Evolutionary conservation across 768 basidiomycete species (phyloP).

Genomic region (Lactarius evosmus): DNA sequence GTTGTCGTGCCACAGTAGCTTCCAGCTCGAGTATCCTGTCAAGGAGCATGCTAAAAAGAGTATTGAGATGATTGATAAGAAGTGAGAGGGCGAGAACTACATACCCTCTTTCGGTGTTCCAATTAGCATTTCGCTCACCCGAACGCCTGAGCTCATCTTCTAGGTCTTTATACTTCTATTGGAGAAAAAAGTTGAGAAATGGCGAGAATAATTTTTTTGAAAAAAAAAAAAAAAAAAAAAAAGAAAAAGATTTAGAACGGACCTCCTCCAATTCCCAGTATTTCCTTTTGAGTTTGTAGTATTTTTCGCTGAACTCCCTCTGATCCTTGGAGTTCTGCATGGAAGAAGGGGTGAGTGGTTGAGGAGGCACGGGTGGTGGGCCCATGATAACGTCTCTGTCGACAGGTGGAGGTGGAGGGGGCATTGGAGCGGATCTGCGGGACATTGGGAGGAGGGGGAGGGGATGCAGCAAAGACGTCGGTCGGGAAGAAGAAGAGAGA

Average conservation of each 20-base stretch:
- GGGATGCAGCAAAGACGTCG: slow-evolving; percentile 18
- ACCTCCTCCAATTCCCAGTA: slow-evolving; percentile 73
- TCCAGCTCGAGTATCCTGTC: slow-evolving; percentile 65
- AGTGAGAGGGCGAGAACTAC: slow-evolving; percentile 31
- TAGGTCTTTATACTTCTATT: slow-evolving; percentile 58
- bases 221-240: background rate
- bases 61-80: slow-evolving; percentile 22
- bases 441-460: slow-evolving; percentile 23
- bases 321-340: slow-evolving; percentile 37
- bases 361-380: slow-evolving; percentile 43
- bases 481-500: slow-evolving; percentile 30
- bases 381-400: slow-evolving; percentile 54
- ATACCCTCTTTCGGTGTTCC: slow-evolving; percentile 62
- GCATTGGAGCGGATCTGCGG: slow-evolving; percentile 24
- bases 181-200: slow-evolving; percentile 15
- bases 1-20: slow-evolving; percentile 36
- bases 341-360: slow-evolving; percentile 33
- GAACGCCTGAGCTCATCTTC: slow-evolving; percentile 55
- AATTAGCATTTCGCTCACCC: slow-evolving; percentile 59
- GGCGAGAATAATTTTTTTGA: background rate
- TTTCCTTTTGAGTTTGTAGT: slow-evolving; percentile 59
- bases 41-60: slow-evolving; percentile 44
- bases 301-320: slow-evolving; percentile 58
- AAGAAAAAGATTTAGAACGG: background rate
- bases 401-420: slow-evolving; percentile 33